Base-by-base conservation (phyloP, 371 early-diverging fungal species). In the Lichtheimia corymbifera region DNA sequence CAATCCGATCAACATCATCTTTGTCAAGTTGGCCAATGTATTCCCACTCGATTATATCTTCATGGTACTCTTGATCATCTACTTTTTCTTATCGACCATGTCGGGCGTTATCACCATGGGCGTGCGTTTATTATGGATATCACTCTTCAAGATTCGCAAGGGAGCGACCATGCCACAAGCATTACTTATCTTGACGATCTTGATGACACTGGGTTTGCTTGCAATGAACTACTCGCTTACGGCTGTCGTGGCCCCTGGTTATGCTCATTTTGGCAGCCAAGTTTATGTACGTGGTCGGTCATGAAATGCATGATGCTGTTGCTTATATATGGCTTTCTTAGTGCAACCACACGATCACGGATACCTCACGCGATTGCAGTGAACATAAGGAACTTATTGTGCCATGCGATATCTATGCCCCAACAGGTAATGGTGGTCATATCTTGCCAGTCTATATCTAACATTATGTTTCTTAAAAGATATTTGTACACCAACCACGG, bases 231-330 rank as follows among this genome's bases (percentile, higher is more conserved):
- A 86, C 53, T 74, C 84, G 0, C 47, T 87, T 53, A 85, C 85
- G 30, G 79, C 80, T 53, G 74, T 82, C 9, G 80, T 88, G 14
- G 84, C 86, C 24, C 90, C 90, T 13, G 83, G 83, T 1, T 89
- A 89, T 63, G 73, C 88, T 41, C 86, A 85, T 69, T 89, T 84
- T 72, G 88, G 88, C 41, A 84, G 83, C 58, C 88, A 89, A 69
- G 74, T 77, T 53, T 89, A 84, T 68, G 87, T 87, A 73, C 68
- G 84, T 68, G 24, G 17, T 12, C 42, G 11, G 41, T 35, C 14
- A 45, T 25, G 28, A 15, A 45, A 18, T 53, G 45, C 9, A 17
- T 51, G 15, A 6, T 5, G 22, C 50, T 43, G 27, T 14, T 18
- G 9, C 51, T 28, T 18, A 17, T 58, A 14, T 56, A 17, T 58